Evolutionary conservation across 2,329 filamentous ascomycete species (phyloP).

Genomic region (Triangularia verruculosa): DNA sequence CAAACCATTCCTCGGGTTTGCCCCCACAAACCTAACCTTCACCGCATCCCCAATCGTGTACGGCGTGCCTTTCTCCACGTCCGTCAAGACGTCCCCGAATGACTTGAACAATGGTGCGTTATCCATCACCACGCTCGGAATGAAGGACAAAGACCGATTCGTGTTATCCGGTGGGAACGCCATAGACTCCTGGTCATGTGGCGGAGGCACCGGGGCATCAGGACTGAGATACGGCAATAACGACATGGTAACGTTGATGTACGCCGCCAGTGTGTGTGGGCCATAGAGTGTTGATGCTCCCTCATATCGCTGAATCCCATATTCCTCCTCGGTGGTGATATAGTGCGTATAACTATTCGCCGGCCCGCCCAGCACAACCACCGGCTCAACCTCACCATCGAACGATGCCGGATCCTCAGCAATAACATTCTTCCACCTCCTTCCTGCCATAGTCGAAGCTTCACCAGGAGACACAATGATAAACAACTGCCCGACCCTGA

Average conservation of each 20-base stretch:
- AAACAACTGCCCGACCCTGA: conserved; percentile 80
- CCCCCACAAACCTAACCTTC: conserved; percentile 70
- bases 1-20: conserved; percentile 87
- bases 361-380: conserved; percentile 84
- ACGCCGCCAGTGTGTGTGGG: conserved; percentile 75
- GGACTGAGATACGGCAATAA: conserved; percentile 65
- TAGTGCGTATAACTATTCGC: conserved; percentile 90
- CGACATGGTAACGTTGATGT: conserved; percentile 79
- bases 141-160: conserved; percentile 73
- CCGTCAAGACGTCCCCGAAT: conserved; percentile 66
- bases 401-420: conserved; percentile 44
- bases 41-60: conserved; percentile 55
- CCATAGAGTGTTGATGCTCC: conserved; percentile 92
- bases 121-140: conserved; percentile 75
- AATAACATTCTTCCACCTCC: conserved; percentile 78
- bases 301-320: conserved; percentile 82
- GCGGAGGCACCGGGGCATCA: conserved; percentile 41
- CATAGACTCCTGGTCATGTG: conserved; percentile 45
- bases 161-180: conserved; percentile 72
- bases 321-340: conserved; percentile 77
- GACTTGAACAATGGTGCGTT: conserved; percentile 59
- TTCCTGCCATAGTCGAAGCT: conserved; percentile 87
- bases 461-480: conserved; percentile 85
- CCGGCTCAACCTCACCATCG: conserved; percentile 49
- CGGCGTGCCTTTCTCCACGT: conserved; percentile 50